These are phyloP conservation scores for Mimosa bimucronata DNA, from an alignment of 306 rosid genomes.

Conservation along the genomic window DNA sequence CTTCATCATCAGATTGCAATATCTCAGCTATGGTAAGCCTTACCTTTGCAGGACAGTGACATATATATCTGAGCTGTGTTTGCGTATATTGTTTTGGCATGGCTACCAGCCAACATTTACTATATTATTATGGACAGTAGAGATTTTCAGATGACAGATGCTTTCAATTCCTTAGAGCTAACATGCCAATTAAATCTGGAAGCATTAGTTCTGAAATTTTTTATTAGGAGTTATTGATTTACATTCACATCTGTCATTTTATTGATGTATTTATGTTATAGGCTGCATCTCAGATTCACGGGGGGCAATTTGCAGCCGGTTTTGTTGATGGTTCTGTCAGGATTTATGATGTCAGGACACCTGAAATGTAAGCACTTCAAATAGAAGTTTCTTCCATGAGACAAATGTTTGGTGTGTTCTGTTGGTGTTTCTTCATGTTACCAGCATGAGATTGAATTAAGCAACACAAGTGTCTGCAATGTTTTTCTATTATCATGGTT, in stretches of 20 bases:
- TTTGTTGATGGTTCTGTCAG: conserved; percentile 87
- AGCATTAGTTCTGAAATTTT: neutral
- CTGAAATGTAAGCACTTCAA: conserved; percentile 71
- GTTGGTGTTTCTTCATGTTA: too few species aligned
- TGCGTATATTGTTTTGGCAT: conserved; percentile 15
- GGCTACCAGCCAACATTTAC: neutral
- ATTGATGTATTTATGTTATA: conserved; percentile 35
- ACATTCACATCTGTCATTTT: neutral
- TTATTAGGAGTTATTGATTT: neutral
- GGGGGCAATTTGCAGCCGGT: conserved; percentile 97
- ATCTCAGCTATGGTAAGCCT: conserved; percentile 86
- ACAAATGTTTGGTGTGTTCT: neutral
- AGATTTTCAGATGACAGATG: conserved; percentile 9
- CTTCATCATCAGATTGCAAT: conserved; percentile 85
- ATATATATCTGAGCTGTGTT: conserved; percentile 12
- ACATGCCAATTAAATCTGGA: conserved; percentile 1
- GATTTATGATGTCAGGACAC: conserved; percentile 84
- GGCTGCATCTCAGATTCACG: conserved; percentile 98
- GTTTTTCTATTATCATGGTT: conserved; percentile 18
- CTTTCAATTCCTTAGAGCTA: neutral
- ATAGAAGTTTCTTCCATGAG: conserved; percentile 16
- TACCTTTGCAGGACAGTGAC: conserved; percentile 9
- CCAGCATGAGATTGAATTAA: conserved; percentile 23
- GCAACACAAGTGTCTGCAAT: conserved; percentile 6
- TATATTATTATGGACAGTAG: neutral